These are phyloP conservation scores for Sarocladiaceae sp. DNA, from an alignment of 2,329 filamentous ascomycete genomes.

Conservation along the genomic window DNA sequence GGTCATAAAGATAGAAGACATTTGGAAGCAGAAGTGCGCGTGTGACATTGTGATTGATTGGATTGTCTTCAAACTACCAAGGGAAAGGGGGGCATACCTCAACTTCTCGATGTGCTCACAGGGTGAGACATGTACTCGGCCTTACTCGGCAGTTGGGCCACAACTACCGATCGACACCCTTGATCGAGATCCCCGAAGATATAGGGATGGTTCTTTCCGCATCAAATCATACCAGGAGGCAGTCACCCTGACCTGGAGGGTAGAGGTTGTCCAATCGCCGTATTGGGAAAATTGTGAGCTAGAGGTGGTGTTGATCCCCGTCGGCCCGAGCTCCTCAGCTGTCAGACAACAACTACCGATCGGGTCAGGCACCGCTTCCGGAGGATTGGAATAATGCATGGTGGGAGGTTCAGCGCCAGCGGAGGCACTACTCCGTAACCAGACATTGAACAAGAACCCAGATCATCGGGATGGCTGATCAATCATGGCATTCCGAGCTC, in stretches of 20 bases:
- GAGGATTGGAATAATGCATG: not conserved
- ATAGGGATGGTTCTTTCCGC: not conserved
- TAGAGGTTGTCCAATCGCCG: not conserved
- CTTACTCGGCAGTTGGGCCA: too few relatives aligned
- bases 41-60: too few relatives aligned
- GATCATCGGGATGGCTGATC: too few relatives aligned
- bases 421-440: too few relatives aligned
- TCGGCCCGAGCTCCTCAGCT: not conserved
- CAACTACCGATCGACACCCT: not conserved
- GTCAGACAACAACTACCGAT: not conserved
- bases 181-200: not conserved
- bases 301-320: not conserved
- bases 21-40: too few relatives aligned
- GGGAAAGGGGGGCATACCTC: not conserved
- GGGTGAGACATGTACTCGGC: not conserved
- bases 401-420: too few relatives aligned
- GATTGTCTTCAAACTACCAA: too few relatives aligned
- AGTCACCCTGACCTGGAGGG: too few relatives aligned
- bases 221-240: too few relatives aligned
- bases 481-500: too few relatives aligned
- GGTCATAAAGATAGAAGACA: too few relatives aligned
- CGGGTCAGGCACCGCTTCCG: not conserved
- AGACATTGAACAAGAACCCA: too few relatives aligned
- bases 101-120: not conserved
- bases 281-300: not conserved